Evolutionary conservation across 768 basidiomycete species (phyloP), one percentile per base, ranked within the genome.

Genomic region (Nidularia sp.): DNA sequence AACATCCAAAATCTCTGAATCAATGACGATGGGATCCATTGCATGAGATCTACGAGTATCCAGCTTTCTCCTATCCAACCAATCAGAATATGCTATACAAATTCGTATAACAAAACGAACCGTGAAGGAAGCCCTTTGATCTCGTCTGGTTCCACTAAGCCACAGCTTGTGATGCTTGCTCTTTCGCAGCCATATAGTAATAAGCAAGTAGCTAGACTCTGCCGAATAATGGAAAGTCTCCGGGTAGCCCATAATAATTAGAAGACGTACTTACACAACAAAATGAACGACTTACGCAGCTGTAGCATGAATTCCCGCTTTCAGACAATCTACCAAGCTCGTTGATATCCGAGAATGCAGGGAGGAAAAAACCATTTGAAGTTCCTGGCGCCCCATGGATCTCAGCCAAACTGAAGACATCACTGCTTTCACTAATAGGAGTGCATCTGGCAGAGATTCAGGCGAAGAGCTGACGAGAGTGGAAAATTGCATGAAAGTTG

Each of bases 101-200:
- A 44, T 33, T 29, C 9, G 6, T 39, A 39, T 8, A 43, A 15
- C 50, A 6, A 41, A 13, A 69, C 76, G 43, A 48, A 85, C 87
- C 84, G 76, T 6, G 81, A 80, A 2, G 82, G 83, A 34, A 88
- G 70, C 41, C 71, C 61, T 6, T 66, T 65, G 2, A 80, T 65
- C 49, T 87, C 83, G 7, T 70, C 65, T 22, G 79, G 66, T 22
- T 64, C 54, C 15, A 88, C 64, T 52, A 91, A 58, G 1, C 70
- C 74, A n/a, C 72, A 56, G 8, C 71, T 66, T 2, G 73, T 49
- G 4, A 88, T 67, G 35, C 68, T 71, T 2, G 63, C 59, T 45
- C 84, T 70, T 44, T 85, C 81, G 56, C 84, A 89, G 5, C 88
- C 88, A 57, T 83, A 87, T 25, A 88, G 60, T 2, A 87, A 64